Evolutionary conservation across 371 early-diverging fungal species (phyloP), one percentile per base, ranked within the genome.

Genomic region (Zancudomyces culisetae): DNA sequence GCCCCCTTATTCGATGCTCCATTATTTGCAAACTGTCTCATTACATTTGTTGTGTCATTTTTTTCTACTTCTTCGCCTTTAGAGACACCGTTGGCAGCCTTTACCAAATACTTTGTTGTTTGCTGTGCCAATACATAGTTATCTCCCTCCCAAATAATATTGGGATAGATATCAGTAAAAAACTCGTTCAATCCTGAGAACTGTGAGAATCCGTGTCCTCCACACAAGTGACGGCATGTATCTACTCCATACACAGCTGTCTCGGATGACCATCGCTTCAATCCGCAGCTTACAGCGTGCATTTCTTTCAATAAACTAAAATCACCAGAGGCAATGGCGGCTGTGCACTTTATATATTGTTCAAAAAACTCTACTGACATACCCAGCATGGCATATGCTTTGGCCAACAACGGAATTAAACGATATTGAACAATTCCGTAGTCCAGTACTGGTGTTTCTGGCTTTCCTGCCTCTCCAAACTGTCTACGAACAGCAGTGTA

Each of bases 141-240:
- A 52, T 85, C 85, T 30, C 85, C 85, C 63, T 85, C 85, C 81
- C 81, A 82, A 29, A 83, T 85, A 27, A 75, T 79, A 58, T 78
- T 67, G 6, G 83, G 83, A 2, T 78, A 75, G 56, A 72, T 68
- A 45, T 61, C 71, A 30, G 73, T 73, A 63, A 76, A 81, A 60
- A 80, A 80, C 54, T 78, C 75, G 43, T 78, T 76, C 52, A 89
- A 70, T 0, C 87, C 85, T 49, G 79, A 78, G 66, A 79, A 81
- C 62, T 70, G 58, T 52, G 79, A 75, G 62, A 76, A 90, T 3
- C 87, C 88, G 51, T 88, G 87, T 24, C 90, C 90, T 54, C 90
- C 90, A 63, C 83, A 60, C 59, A 78, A 70, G 53, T 81, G 68
- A 55, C 79, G 69, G 57, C 80, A 79, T 2, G 79, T 79, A 56